Base-by-base conservation (phyloP, 495 filamentous ascomycete genomes). In the Tuber magnatum region DNA sequence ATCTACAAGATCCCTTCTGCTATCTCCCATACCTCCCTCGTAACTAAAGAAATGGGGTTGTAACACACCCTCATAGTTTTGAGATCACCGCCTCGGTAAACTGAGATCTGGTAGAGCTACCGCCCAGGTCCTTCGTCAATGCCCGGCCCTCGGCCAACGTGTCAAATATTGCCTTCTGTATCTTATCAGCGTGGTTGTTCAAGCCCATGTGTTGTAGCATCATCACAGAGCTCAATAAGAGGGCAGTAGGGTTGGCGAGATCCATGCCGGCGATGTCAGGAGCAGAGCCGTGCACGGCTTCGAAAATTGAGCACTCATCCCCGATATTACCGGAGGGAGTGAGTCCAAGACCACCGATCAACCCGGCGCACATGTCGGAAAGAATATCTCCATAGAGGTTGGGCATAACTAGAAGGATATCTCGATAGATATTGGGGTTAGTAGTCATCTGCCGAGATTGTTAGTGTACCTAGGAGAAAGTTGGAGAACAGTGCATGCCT, bases 341-440 rank as follows among this genome's bases (percentile, higher is more conserved):
- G 48, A 99, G 89, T 83, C 95, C 95, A 75, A 99, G 91, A 85
- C 95, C 96, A 83, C 95, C 95, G 81, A 98, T 99, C 75, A 99
- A 88, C 86, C 96, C 95, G 81, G 95, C 95, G 86, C 95, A 98
- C 93, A 99, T 96, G 85, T 99, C 95, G 81, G 95, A 98, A 77
- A 99, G 89, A 88, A 99, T 99, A 85, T 99, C 95, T 85, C 95
- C 95, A 87, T 99, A 98, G 79, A 99, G 87, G 87, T 99, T 99
- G 84, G 95, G 96, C 96, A 98, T 98, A 84, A 99, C 95, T 75
- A 99, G 90, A 73, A 99, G 95, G 88, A 97, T 97, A 89, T 98
- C 95, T 87, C 94, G 97, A 89, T 99, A 99, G 93, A 72, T 89
- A 86, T 38, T 93, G 94, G 87, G 80, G 72, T 80, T 79, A 35